Evolutionary conservation across 805 yeast species (phyloP).

Genomic region (Wickerhamiella nectarea): DNA sequence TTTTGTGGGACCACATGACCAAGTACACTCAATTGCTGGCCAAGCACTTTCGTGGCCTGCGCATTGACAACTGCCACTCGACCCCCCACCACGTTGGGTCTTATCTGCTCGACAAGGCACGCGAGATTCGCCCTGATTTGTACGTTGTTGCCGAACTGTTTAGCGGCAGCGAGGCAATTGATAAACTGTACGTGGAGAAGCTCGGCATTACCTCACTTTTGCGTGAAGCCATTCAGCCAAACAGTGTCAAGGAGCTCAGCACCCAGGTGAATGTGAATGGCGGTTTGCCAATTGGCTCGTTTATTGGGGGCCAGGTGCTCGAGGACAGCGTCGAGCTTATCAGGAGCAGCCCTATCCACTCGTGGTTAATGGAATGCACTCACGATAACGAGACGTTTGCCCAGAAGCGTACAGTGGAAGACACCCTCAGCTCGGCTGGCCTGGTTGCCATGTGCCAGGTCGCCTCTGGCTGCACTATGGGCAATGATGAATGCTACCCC

Average conservation of each 20-base stretch:
- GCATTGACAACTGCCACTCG: slow-evolving; percentile 92
- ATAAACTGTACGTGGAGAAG: slow-evolving; percentile 78
- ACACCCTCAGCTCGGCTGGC: slow-evolving; percentile 90
- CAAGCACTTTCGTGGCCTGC: slow-evolving; percentile 63
- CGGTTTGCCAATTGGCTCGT: slow-evolving; percentile 90
- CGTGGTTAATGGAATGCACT: slow-evolving; percentile 93
- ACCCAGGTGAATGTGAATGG: slow-evolving; percentile 82
- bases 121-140: slow-evolving; percentile 67
- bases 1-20: slow-evolving; percentile 78
- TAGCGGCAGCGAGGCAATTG: slow-evolving; percentile 84
- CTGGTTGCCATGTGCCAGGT: slow-evolving; percentile 84
- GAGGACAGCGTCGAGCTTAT: slow-evolving; percentile 32
- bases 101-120: slow-evolving; percentile 72
- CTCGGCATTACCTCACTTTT: slow-evolving; percentile 79
- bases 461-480: slow-evolving; percentile 88
- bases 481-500: slow-evolving; percentile 89
- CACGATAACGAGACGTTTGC: slow-evolving; percentile 88
- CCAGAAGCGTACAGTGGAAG: slow-evolving; percentile 85
- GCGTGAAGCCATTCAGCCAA: slow-evolving; percentile 96
- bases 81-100: slow-evolving; percentile 95
- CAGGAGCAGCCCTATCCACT: slow-evolving; percentile 69
- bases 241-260: slow-evolving; percentile 76
- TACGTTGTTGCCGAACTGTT: slow-evolving; percentile 92
- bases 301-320: slow-evolving; percentile 58
- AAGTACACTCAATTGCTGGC: slow-evolving; percentile 64